Conservation (phyloP, 2,329 filamentous ascomycete genomes). For the Fonsecaea multimorphosa region DNA sequence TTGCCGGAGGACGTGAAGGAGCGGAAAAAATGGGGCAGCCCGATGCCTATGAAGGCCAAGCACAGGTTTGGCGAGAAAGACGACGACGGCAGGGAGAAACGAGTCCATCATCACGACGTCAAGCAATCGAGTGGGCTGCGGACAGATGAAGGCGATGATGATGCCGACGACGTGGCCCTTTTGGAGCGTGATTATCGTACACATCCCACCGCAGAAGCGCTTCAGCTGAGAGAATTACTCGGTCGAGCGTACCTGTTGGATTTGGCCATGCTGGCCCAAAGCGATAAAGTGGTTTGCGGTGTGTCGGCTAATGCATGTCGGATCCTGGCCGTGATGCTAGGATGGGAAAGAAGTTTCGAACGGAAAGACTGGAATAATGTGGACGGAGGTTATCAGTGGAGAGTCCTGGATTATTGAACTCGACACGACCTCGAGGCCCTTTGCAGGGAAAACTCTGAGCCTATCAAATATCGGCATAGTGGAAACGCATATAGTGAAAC, state of each 20-base stretch:
- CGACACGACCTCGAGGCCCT: not conserved
- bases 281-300: slow-evolving; percentile 76
- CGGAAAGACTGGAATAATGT: slow-evolving; percentile 75
- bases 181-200: slow-evolving; percentile 36
- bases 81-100: slow-evolving; percentile 10
- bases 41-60: slow-evolving; percentile 32
- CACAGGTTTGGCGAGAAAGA: slow-evolving; percentile 13
- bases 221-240: slow-evolving; percentile 73
- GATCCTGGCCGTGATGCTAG: slow-evolving; percentile 82
- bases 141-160: not conserved
- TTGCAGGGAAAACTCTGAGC: not conserved
- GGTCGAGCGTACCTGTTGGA: slow-evolving; percentile 84
- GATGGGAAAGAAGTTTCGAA: slow-evolving; percentile 71
- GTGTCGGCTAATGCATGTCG: slow-evolving; percentile 70
- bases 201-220: slow-evolving; percentile 52
- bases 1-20: slow-evolving; percentile 49
- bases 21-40: slow-evolving; percentile 24
- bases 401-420: slow-evolving; percentile 45
- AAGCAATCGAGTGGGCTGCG: not conserved
- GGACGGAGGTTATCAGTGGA: slow-evolving; percentile 73
- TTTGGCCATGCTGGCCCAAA: slow-evolving; percentile 71
- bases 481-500: not conserved
- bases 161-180: not conserved
- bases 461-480: not conserved
- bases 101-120: slow-evolving; percentile 16